Evolutionary conservation across 1,284 basidiomycete species (phyloP).

Genomic region (Moesziomyces parantarcticus): DNA sequence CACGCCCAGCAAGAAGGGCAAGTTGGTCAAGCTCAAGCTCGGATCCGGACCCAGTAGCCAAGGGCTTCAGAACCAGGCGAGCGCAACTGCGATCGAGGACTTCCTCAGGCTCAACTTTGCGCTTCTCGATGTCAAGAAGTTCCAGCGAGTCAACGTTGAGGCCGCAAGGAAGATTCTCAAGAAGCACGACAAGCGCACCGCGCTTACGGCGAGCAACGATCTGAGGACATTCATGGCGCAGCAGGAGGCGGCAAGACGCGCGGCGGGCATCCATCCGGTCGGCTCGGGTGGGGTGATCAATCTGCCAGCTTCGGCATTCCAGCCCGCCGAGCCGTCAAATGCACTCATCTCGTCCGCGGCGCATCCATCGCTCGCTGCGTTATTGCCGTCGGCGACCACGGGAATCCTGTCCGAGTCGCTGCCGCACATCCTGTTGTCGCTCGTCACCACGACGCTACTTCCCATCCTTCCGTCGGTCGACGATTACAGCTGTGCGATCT

Average conservation of each 20-base stretch:
- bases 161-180: slow-evolving; percentile 79
- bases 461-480: slow-evolving; percentile 86
- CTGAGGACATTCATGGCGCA: slow-evolving; percentile 56
- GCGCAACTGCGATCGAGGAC: slow-evolving; percentile 72
- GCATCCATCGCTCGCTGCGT: slow-evolving; percentile 57
- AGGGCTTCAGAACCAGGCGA: slow-evolving; percentile 51
- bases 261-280: slow-evolving; percentile 35
- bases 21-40: slow-evolving; percentile 54
- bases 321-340: slow-evolving; percentile 12
- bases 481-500: slow-evolving; percentile 72
- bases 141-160: slow-evolving; percentile 84
- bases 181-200: slow-evolving; percentile 89
- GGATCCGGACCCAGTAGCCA: slow-evolving; percentile 39
- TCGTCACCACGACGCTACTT: slow-evolving; percentile 83
- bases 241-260: slow-evolving; percentile 48
- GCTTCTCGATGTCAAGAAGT: slow-evolving; percentile 84
- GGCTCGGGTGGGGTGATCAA: slow-evolving; percentile 40
- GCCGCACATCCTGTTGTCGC: slow-evolving; percentile 83
- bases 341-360: slow-evolving; percentile 45
- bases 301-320: slow-evolving; percentile 33
- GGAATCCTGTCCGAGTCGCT: slow-evolving; percentile 69
- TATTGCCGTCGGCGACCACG: slow-evolving; percentile 57
- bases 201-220: slow-evolving; percentile 69
- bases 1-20: slow-evolving; percentile 25
- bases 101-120: slow-evolving; percentile 85